Percentiles rank a stretch among this genome's conserved stretches.
Conservation (phyloP, 495 filamentous ascomycete genomes). For the Immersiella caudata region DNA sequence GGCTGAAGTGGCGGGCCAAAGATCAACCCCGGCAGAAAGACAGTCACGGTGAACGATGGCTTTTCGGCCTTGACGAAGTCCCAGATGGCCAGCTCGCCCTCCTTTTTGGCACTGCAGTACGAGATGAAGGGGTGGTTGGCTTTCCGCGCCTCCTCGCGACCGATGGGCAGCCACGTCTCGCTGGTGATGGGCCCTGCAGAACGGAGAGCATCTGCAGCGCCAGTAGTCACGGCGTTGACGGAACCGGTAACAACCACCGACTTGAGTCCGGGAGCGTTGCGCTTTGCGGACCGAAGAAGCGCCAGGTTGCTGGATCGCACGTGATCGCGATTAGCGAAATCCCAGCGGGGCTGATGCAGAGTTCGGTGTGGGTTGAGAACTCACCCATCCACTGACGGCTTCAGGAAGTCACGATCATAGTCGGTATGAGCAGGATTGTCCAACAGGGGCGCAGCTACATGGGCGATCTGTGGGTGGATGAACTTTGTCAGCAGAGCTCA, state of each 20-base stretch:
- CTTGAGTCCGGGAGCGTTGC: constrained; percentile 35
- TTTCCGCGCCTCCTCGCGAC: constrained; percentile 33
- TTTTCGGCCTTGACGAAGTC: constrained; percentile 35
- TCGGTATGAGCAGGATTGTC: constrained; percentile 29
- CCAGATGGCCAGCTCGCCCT: constrained; percentile 40
- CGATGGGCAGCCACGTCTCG: constrained; percentile 37
- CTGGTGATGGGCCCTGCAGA: constrained; percentile 31
- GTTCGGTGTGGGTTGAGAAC: background rate
- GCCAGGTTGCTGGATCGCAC: constrained; percentile 21
- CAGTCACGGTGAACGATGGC: constrained; percentile 32
- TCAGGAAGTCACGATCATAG: constrained; percentile 34
- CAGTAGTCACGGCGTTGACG: constrained; percentile 39
- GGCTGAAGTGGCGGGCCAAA: constrained; percentile 37
- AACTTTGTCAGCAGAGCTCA: background rate
- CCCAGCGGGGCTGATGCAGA: too few relatives aligned
- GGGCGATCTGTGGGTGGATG: constrained; percentile 22
- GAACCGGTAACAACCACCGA: constrained; percentile 42
- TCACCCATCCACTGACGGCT: constrained; percentile 31
- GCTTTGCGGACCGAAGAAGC: constrained; percentile 34
- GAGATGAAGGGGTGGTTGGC: constrained; percentile 32
- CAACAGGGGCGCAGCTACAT: constrained; percentile 29
- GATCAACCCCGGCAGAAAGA: constrained; percentile 33
- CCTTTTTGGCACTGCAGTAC: constrained; percentile 41
- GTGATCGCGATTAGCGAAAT: too few relatives aligned
- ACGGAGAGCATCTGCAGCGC: constrained; percentile 30